Conservation (phyloP, 352 stramenopile species). For the Blastocystis hominis region DNA sequence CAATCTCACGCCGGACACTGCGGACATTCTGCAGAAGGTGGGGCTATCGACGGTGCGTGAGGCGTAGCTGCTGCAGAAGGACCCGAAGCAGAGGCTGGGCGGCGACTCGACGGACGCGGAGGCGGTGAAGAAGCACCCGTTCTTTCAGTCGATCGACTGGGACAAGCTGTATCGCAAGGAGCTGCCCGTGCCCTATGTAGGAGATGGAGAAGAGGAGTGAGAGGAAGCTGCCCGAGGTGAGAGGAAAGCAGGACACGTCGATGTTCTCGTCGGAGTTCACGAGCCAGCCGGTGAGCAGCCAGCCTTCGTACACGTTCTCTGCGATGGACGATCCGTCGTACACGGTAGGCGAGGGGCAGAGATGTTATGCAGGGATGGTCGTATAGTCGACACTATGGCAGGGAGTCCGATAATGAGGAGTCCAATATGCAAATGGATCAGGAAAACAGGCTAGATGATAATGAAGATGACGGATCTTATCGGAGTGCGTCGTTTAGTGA, state of each 20-base stretch:
- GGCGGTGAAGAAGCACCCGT: slow-evolving; percentile 78
- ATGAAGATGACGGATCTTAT: background rate
- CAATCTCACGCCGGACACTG: slow-evolving; percentile 75
- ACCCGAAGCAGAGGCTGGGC: slow-evolving; percentile 82
- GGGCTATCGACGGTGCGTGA: slow-evolving; percentile 54
- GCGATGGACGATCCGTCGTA: background rate
- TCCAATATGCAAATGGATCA: background rate
- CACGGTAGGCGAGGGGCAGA: background rate
- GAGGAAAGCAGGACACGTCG: slow-evolving; percentile 59
- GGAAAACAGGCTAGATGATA: background rate
- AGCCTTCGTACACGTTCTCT: slow-evolving; percentile 49
- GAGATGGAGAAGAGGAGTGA: background rate
- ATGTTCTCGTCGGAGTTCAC: slow-evolving; percentile 65
- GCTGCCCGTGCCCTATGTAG: slow-evolving; percentile 46
- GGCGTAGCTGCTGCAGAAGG: slow-evolving; percentile 78
- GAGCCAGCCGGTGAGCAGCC: slow-evolving; percentile 62
- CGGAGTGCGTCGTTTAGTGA: slow-evolving; percentile 35
- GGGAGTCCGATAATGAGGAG: background rate
- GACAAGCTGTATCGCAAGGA: slow-evolving; percentile 66
- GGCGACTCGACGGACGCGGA: slow-evolving; percentile 76
- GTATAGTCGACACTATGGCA: background rate
- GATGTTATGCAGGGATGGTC: background rate
- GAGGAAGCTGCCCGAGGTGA: slow-evolving; percentile 59
- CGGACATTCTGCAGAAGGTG: slow-evolving; percentile 76
- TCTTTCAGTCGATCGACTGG: slow-evolving; percentile 81